Percentiles rank a stretch among this genome's conserved stretches.
Evolutionary conservation across 1,284 basidiomycete genomes (phyloP).

Genomic region (Rhodotorula sp.): DNA sequence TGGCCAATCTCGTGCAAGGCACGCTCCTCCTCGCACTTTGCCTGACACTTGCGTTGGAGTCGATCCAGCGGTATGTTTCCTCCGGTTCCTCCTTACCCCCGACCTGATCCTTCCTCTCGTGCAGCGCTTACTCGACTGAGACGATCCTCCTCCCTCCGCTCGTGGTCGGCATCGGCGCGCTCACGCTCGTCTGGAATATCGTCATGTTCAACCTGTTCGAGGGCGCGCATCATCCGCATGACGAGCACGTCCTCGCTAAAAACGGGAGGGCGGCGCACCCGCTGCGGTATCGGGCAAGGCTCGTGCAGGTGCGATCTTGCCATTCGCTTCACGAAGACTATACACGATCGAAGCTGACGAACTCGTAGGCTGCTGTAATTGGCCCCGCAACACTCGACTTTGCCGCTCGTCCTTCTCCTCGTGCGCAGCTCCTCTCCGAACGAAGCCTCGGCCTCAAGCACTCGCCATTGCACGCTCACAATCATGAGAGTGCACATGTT

Average conservation of each 20-base stretch:
- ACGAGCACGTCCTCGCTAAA: not conserved
- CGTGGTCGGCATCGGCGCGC: conserved; percentile 7
- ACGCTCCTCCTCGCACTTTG: conserved; percentile 25
- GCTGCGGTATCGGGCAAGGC: no score
- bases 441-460: no score
- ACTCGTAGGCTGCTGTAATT: no score
- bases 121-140: conserved; percentile 13
- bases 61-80: conserved; percentile 13
- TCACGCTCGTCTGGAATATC: conserved; percentile 19
- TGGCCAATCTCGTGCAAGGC: conserved; percentile 31
- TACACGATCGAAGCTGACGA: no score
- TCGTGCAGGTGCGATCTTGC: no score
- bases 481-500: not conserved
- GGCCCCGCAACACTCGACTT: no score
- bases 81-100: not conserved
- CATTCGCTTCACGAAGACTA: no score
- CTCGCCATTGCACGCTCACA: not conserved
- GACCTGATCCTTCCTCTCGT: not conserved
- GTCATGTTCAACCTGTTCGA: conserved; percentile 15
- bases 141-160: conserved; percentile 15
- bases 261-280: no score
- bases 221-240: not conserved
- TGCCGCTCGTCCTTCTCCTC: no score
- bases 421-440: no score
- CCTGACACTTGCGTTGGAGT: conserved; percentile 24